Base-by-base conservation (phyloP, 2,329 filamentous ascomycete species). In the Aspergillus pseudotamarii region DNA sequence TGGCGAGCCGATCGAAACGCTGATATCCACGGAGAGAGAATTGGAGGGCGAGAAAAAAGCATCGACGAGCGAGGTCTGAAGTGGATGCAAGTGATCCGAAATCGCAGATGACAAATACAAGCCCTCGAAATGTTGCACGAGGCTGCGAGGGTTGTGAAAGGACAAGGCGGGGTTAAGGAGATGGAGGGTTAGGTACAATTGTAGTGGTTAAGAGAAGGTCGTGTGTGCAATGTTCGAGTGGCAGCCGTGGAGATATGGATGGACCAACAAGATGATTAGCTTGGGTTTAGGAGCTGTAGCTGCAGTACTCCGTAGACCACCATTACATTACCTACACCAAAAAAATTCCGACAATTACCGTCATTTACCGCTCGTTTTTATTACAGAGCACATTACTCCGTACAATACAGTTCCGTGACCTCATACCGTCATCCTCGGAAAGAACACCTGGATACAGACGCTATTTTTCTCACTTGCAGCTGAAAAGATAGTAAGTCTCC, bases 31-130 rank as follows among this genome's bases (percentile, higher is more conserved):
- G 71, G 63, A 69, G 74, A 69, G 61, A 73, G 71, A 69, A 68
- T 68, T 62, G 69, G 68, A 65, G 63, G 62, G 59, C 67, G 73
- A 62, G 70, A 73, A 71, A 78, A 72, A 65, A 77, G 74, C 75
- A 79, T 78, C 70, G 71, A 72, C 72, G 62, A 59, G 51, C 32
- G 55, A 61, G 41, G 60, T 60, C 19, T 30, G 28, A 34, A 61
- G 57, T 57, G 32, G 55, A 62, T 63, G 66, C 69, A 67, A 61
- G 64, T 67, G 66, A 58, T 61, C 61, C 59, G 51, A 62, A 57
- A n/a, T 62, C 56, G 64, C 57, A 60, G 45, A 58, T 53, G 58
- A 45, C 54, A 62, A 60, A 38, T 26, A 62, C 56, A 64, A 60
- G 57, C 58, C 58, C 57, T 57, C 48, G 51, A 48, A 51, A 57